Base-by-base conservation (phyloP, 2,329 filamentous ascomycete species). In the Hypoxylon sp. region DNA sequence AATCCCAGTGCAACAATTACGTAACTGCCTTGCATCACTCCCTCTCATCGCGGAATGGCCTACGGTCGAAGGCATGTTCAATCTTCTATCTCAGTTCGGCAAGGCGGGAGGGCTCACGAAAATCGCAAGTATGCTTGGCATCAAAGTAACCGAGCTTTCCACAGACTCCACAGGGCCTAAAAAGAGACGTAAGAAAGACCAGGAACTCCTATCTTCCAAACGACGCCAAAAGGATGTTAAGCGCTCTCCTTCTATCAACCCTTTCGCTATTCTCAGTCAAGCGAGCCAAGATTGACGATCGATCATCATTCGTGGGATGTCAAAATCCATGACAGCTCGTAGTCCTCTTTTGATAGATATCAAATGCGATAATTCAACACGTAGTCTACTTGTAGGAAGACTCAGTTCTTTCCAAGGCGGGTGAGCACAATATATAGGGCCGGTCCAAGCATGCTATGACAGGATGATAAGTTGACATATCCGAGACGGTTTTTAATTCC, bases 1-100 rank as follows among this genome's bases (percentile, higher is more conserved):
- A 17, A 17, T 51, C 11, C 30, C 64, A 3, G 50, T 70, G 28
- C 65, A 38, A 28, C 52, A 73, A 67, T 49, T 77, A 45, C 68
- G 52, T 19, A 38, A 69, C 48, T 28, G 34, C 41, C 70, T 77
- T 13, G 21, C 38, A n/a, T 53, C 51, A 1, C 68, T 76, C 10
- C 75, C 74, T 23, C 5, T 43, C 13, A 75, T 77, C 23, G 32
- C 53, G 3, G 71, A 75, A 41, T 77, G 75, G 75, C 75, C 75
- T 41, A 73, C 71, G 1, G 60, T 75, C 11, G 70, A 72, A 51
- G 67, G 58, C 4, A 71, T 77, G 32, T 52, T 51, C 13, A 51
- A 28, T 5, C 28, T 57, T 14, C 55, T 77, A 19, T 62, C 62
- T 13, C 21, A 58, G 21, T 69, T 72, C 32, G 46, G 21, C 1